Conservation (phyloP, 2,329 filamentous ascomycete species). For the Talaromyces sp. region DNA sequence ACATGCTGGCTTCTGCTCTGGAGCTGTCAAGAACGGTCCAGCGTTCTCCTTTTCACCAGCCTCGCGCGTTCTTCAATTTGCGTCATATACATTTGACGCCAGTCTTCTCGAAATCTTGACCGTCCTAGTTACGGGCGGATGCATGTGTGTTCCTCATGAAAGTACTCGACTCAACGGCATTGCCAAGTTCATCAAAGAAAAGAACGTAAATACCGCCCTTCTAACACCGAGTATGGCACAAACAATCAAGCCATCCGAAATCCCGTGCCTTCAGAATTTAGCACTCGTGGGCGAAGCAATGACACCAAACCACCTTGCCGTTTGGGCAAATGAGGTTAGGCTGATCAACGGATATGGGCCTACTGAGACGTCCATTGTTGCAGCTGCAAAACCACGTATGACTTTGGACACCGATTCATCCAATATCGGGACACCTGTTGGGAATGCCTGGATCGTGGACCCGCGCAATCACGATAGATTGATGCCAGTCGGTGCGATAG, state of each 20-base stretch:
- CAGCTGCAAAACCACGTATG: slow-evolving; percentile 17
- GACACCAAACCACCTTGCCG: slow-evolving; percentile 35
- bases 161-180: slow-evolving; percentile 39
- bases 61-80: slow-evolving; percentile 61
- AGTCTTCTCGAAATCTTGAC: slow-evolving; percentile 56
- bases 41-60: slow-evolving; percentile 38
- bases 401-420: slow-evolving; percentile 25
- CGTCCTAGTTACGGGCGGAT: slow-evolving; percentile 57
- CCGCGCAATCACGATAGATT: slow-evolving; percentile 46
- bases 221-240: slow-evolving; percentile 61
- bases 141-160: slow-evolving; percentile 58
- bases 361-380: slow-evolving; percentile 19
- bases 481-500: slow-evolving; percentile 43
- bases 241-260: slow-evolving; percentile 34
- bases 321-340: slow-evolving; percentile 12
- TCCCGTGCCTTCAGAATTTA: slow-evolving; percentile 40
- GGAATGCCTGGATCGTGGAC: slow-evolving; percentile 47
- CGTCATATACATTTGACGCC: slow-evolving; percentile 56
- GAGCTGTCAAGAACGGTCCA: slow-evolving; percentile 48
- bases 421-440: slow-evolving; percentile 40
- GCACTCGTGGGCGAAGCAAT: slow-evolving; percentile 45
- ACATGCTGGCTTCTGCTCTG: slow-evolving; percentile 55
- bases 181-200: slow-evolving; percentile 47
- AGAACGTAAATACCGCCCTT: slow-evolving; percentile 56
- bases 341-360: slow-evolving; percentile 21